Percentiles rank a stretch among this genome's conserved stretches.
Evolutionary conservation across 2,329 filamentous ascomycete species (phyloP).

Genomic region (Penicillium corylophilum): DNA sequence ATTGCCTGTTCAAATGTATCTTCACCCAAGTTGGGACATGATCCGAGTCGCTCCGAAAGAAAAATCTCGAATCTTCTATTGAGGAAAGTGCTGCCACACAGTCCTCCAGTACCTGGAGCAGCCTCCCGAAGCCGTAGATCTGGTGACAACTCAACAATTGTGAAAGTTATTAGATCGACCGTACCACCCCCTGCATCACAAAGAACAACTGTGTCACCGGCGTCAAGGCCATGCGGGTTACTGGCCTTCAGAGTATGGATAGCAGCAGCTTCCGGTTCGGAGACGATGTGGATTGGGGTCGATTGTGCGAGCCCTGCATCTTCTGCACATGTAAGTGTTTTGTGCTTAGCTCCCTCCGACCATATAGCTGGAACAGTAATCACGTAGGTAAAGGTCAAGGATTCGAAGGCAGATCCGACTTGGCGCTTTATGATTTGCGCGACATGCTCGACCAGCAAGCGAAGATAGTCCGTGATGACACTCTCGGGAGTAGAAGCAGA

Average conservation of each 20-base stretch:
- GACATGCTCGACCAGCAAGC: too few species aligned
- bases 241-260: background rate
- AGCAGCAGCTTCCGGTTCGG: background rate
- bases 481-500: too few species aligned
- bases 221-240: background rate
- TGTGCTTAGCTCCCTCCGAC: background rate
- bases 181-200: slow-evolving; percentile 32
- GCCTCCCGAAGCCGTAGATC: slow-evolving; percentile 24
- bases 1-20: slow-evolving; percentile 29
- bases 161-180: slow-evolving; percentile 27
- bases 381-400: background rate
- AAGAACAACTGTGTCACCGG: slow-evolving; percentile 3
- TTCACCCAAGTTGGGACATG: slow-evolving; percentile 4
- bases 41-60: slow-evolving; percentile 20
- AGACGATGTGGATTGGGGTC: background rate
- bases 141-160: slow-evolving; percentile 24
- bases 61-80: slow-evolving; percentile 28
- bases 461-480: too few species aligned
- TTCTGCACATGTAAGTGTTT: background rate
- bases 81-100: slow-evolving; percentile 31
- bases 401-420: too few species aligned
- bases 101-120: slow-evolving; percentile 21
- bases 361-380: too few species aligned
- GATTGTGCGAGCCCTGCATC: background rate
- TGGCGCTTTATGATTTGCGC: too few species aligned